phyloP scores from a whole-genome alignment of 176 grass and related monocot species.

The Neostapfia colusana region DNA sequence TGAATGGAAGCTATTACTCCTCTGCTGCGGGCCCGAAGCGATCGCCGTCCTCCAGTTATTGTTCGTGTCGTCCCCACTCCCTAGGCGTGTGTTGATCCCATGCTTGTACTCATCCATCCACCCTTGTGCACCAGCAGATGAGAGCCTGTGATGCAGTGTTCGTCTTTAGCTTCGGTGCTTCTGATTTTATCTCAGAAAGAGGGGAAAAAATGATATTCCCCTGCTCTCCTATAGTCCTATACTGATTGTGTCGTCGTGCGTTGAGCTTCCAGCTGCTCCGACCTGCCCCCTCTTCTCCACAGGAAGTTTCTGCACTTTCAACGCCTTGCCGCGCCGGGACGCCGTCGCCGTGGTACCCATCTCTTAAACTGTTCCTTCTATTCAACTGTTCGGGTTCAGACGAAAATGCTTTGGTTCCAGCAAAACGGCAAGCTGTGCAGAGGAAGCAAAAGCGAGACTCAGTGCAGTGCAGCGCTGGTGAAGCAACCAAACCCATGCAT shows the following conservation, averaged over 20 bases:
- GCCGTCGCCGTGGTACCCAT: neutral
- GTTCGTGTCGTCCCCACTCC: neutral
- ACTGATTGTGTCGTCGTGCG: no score
- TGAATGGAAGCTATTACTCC: no score
- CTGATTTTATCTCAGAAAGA: neutral
- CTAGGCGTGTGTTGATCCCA: neutral
- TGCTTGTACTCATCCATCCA: neutral
- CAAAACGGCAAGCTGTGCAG: neutral
- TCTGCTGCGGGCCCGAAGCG: no score
- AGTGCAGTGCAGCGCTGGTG: slow-evolving; percentile 54
- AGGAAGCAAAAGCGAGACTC: slow-evolving; percentile 59
- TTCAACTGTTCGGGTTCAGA: no score
- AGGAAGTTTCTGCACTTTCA: neutral
- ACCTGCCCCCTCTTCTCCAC: no score
- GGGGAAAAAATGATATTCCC: neutral
- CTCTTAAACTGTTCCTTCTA: no score
- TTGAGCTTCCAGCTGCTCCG: no score
- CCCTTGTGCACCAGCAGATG: neutral
- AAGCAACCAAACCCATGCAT: neutral
- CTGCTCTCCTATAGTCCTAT: neutral
- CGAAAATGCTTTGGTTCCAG: no score
- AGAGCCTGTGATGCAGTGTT: neutral
- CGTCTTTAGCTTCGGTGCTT: neutral
- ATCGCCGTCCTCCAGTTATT: neutral
- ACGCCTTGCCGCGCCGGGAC: no score